These are phyloP conservation scores for Heritiera littoralis DNA, from an alignment of 345 rosid genomes.

Conservation along the genomic window DNA sequence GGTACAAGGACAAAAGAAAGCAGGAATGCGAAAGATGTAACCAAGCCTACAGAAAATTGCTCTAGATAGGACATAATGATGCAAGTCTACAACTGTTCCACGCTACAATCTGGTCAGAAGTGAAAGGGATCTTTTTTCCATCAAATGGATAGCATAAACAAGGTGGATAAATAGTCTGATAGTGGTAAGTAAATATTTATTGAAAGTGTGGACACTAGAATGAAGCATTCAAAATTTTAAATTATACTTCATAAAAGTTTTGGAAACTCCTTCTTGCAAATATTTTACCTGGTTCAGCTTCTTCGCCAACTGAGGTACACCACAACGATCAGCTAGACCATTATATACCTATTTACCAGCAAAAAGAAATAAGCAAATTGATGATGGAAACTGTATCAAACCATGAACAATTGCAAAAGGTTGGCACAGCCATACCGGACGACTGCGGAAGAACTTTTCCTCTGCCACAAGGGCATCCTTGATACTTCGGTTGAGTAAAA, in stretches of 20 bases:
- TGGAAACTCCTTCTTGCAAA: constrained; percentile 18
- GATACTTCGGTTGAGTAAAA: constrained; percentile 73
- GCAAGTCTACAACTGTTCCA: neutral
- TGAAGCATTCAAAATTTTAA: constrained; percentile 4
- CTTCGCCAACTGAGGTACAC: constrained; percentile 91
- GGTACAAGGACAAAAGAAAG: constrained; percentile 8
- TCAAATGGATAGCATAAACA: neutral
- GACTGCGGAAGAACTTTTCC: constrained; percentile 91
- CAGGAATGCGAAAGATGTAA: neutral
- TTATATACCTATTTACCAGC: constrained; percentile 57
- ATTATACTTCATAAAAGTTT: neutral
- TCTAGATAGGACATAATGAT: neutral
- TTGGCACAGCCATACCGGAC: constrained; percentile 63
- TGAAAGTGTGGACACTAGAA: neutral
- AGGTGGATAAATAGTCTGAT: neutral
- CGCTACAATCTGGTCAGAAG: neutral
- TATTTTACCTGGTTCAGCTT: constrained; percentile 82
- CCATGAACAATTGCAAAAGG: constrained; percentile 16
- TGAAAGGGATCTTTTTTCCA: neutral
- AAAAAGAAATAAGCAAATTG: constrained; percentile 10
- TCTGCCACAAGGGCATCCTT: constrained; percentile 91
- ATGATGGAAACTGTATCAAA: constrained; percentile 19
- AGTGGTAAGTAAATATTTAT: neutral
- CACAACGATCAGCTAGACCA: constrained; percentile 88
- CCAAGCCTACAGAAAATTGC: neutral